These are phyloP conservation scores for Glebionis coronaria DNA, from an alignment of 129 eudicot genomes.

Conservation along the genomic window DNA sequence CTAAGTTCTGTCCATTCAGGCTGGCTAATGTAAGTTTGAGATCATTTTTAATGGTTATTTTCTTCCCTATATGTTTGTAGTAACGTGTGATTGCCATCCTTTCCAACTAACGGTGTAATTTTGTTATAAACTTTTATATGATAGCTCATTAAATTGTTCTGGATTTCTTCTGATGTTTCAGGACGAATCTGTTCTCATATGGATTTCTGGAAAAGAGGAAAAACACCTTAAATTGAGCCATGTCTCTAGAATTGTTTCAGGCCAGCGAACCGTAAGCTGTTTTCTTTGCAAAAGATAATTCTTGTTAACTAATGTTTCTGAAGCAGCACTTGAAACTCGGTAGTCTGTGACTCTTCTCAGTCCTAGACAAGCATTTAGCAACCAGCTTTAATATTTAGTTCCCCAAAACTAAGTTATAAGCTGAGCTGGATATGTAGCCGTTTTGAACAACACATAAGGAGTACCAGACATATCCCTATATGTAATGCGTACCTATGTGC, in stretches of 20 bases:
- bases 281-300: slow-evolving; percentile 10
- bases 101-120: slow-evolving; percentile 9
- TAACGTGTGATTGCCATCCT: slow-evolving; percentile 4
- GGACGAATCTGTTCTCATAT: slow-evolving; percentile 94
- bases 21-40: slow-evolving; percentile 76
- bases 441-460: not conserved
- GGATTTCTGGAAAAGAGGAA: slow-evolving; percentile 96
- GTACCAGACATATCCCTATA: not conserved
- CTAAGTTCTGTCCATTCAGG: slow-evolving; percentile 91
- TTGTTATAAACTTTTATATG: slow-evolving; percentile 7
- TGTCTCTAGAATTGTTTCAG: slow-evolving; percentile 86
- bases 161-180: slow-evolving; percentile 34
- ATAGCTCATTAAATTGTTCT: slow-evolving; percentile 5
- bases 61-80: not conserved
- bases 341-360: slow-evolving; percentile 1
- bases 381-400: not conserved
- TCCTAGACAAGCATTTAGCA: slow-evolving; percentile 1
- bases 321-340: not conserved
- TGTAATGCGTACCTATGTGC: slow-evolving; percentile 12
- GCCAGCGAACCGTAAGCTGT: slow-evolving; percentile 95
- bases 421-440: slow-evolving; percentile 9
- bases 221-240: slow-evolving; percentile 83
- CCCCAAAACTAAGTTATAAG: not conserved
- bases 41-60: not conserved
- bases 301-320: slow-evolving; percentile 6